These are phyloP conservation scores for Helotiales sp. DNA, from an alignment of 2,329 filamentous ascomycete species.

Conservation along the genomic window DNA sequence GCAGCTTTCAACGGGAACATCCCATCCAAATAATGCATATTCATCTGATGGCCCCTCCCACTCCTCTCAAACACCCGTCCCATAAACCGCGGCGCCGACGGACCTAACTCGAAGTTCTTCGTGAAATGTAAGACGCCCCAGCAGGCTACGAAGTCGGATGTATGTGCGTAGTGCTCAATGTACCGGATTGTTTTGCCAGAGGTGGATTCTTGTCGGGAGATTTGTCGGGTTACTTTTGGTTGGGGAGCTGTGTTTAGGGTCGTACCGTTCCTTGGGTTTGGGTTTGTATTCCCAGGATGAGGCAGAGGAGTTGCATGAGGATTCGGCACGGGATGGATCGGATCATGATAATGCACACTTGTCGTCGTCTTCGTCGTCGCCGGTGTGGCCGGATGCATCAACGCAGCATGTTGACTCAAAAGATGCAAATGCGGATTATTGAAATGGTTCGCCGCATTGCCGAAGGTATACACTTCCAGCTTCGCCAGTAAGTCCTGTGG, in stretches of 20 bases:
- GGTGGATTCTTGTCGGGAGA: slow-evolving; percentile 13
- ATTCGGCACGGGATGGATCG: slow-evolving; percentile 25
- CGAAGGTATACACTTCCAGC: slow-evolving; percentile 79
- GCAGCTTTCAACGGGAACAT: slow-evolving; percentile 41
- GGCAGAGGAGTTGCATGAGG: background rate
- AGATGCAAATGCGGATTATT: slow-evolving; percentile 71
- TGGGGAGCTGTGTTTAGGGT: background rate
- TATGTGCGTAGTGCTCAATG: slow-evolving; percentile 82
- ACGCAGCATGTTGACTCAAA: slow-evolving; percentile 49
- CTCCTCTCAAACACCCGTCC: slow-evolving; percentile 37
- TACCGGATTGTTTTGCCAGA: slow-evolving; percentile 61
- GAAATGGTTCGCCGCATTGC: slow-evolving; percentile 79
- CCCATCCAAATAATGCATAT: slow-evolving; percentile 43
- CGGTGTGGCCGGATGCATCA: slow-evolving; percentile 46
- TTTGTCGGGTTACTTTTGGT: background rate
- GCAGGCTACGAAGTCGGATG: slow-evolving; percentile 72
- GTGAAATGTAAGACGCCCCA: slow-evolving; percentile 76
- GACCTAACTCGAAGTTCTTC: slow-evolving; percentile 9
- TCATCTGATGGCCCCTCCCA: slow-evolving; percentile 40
- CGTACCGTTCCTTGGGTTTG: background rate
- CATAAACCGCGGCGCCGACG: slow-evolving; percentile 37
- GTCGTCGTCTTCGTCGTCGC: slow-evolving; percentile 43
- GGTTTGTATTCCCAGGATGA: background rate
- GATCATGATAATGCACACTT: slow-evolving; percentile 32
- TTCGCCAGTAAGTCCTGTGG: slow-evolving; percentile 68